phyloP scores from a whole-genome alignment of 2,329 filamentous ascomycete genomes.

The Fusarium fracticaudum region DNA sequence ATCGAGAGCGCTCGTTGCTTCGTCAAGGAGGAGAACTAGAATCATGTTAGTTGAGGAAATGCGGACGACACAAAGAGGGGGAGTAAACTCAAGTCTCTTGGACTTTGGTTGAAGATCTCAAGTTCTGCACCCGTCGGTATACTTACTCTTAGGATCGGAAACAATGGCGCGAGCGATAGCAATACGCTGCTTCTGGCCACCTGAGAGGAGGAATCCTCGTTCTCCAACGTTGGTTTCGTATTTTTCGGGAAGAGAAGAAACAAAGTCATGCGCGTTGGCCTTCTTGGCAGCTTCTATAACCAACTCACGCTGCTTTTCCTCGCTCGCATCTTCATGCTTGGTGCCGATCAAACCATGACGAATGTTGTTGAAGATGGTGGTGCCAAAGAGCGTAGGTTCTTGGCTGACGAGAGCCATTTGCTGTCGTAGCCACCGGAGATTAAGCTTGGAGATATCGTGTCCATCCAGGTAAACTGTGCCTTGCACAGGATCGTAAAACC shows the following conservation, averaged over 20 bases:
- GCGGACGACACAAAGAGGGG: too few species aligned
- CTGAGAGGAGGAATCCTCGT: conserved; percentile 89
- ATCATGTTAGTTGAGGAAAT: conserved; percentile 3
- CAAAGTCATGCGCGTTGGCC: conserved; percentile 95
- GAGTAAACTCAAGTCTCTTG: too few species aligned
- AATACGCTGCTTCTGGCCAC: conserved; percentile 96
- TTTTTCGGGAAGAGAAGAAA: conserved; percentile 81
- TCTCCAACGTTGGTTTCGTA: conserved; percentile 97
- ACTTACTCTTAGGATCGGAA: conserved; percentile 80
- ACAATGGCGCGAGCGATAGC: conserved; percentile 92
- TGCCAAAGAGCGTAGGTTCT: conserved; percentile 90
- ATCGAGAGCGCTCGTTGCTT: conserved; percentile 93
- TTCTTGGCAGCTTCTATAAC: conserved; percentile 85
- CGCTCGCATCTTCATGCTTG: conserved; percentile 70
- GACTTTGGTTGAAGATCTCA: background rate
- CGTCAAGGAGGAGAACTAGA: conserved; percentile 84
- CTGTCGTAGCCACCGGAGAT: conserved; percentile 89
- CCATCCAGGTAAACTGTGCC: conserved; percentile 85
- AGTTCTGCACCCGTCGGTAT: background rate
- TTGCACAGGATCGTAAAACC: conserved; percentile 90
- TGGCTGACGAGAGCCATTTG: conserved; percentile 94
- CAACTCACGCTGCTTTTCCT: conserved; percentile 74
- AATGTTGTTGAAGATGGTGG: conserved; percentile 90
- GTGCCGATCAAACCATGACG: conserved; percentile 91
- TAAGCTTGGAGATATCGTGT: conserved; percentile 80